Base-by-base conservation (phyloP, 2,329 filamentous ascomycete species). In the Ceratocystis huliohia region DNA sequence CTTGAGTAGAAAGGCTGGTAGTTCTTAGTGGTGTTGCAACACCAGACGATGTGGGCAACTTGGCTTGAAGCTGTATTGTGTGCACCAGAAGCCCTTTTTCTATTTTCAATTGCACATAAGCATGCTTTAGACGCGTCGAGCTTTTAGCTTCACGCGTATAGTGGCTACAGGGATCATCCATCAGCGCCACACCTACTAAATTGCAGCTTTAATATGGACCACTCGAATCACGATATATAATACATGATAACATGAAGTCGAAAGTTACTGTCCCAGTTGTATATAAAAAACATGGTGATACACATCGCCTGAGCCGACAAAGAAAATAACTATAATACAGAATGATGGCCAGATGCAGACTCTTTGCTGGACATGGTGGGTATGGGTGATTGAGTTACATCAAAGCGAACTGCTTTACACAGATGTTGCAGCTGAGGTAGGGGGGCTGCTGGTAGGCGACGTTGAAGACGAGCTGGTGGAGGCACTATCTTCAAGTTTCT, bases 401-500 rank as follows among this genome's bases (percentile, higher is more conserved):
- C 5, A 61, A 17, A n/a, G 57, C 28, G 37, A 37, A 20, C 44
- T 33, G 13, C 33, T 22, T 30, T 67, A 67, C 37, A 46, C 63
- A 44, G 66, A 63, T 6, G 65, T 10, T n/a, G 62, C 28, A 25
- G 66, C 25, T 45, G 63, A 15, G 20, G 53, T 44, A 64, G 53
- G 44, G 59, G 66, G 33, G 41, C 50, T 22, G 53, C 57, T 44
- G 44, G 65, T 28, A 20, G 41, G 30, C 5, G 30, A 28, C 2
- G 17, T 45, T 37, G 66, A 44, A 28, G 41, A 28, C 15, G 45
- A 28, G 30, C 13, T 8, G 22, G 57, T 15, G 5, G 66, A 10
- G 48, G 59, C 5, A 2, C 63, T 50, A 3, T 46, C 44, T 22
- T 66, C 67, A 33, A 61, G n/a, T 45, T 68, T 71, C 57, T 85